Percentiles rank a stretch among this genome's conserved stretches.
Evolutionary conservation across 257 asterid species (phyloP).

Genomic region (Solanum dulcamara): DNA sequence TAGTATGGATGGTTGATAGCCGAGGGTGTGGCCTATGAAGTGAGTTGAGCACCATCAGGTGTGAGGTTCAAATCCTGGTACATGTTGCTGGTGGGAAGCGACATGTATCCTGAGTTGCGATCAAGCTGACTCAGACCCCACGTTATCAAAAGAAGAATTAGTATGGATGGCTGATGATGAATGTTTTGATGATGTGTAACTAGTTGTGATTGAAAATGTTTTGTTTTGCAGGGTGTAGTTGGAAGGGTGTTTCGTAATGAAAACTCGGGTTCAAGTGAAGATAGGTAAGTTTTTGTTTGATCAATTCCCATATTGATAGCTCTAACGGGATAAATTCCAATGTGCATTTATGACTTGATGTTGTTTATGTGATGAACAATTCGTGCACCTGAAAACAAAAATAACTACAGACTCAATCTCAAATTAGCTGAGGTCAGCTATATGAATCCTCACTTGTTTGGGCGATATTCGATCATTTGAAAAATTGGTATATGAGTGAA

Average conservation of each 20-base stretch:
- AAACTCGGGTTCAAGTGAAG: constrained; percentile 59
- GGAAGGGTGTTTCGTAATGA: constrained; percentile 89
- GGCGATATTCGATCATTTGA: background rate
- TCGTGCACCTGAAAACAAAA: background rate
- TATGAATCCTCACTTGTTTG: background rate
- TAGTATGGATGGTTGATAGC: background rate
- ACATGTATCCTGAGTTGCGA: background rate
- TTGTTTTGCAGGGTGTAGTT: constrained; percentile 68
- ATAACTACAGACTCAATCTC: background rate
- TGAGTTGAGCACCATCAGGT: background rate
- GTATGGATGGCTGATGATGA: background rate
- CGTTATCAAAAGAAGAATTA: background rate
- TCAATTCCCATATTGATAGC: background rate
- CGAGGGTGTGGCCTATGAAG: background rate
- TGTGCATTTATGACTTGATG: background rate
- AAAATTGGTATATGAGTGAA: background rate
- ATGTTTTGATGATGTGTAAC: background rate
- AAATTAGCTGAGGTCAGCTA: background rate
- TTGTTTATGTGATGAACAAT: background rate
- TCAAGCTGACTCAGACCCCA: background rate
- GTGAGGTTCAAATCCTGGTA: background rate
- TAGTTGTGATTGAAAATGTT: background rate
- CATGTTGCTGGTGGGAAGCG: background rate
- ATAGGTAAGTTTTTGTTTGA: constrained; percentile 38
- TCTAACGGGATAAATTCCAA: background rate